phyloP scores from a whole-genome alignment of 1,139 yeast species.

The Blastobotrys buckinghamii region DNA sequence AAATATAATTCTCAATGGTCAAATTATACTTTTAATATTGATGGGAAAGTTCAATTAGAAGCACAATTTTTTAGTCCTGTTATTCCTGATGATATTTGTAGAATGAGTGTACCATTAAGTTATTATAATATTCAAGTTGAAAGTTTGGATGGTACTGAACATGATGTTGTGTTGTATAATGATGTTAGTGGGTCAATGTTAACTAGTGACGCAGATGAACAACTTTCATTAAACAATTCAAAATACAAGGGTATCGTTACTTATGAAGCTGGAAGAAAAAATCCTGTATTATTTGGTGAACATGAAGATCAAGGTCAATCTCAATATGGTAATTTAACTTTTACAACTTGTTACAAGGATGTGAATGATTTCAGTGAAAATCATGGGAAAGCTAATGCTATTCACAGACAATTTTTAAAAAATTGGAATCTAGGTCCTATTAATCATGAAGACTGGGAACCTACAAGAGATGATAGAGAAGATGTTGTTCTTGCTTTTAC shows the following conservation, averaged over 20 bases:
- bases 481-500: slow-evolving; percentile 7
- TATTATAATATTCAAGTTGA: slow-evolving; percentile 2
- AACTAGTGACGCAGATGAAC: neutral
- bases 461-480: neutral
- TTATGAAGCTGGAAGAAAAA: neutral
- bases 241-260: too few relatives aligned
- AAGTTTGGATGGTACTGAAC: neutral
- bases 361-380: neutral
- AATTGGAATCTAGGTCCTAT: neutral
- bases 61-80: slow-evolving; percentile 9
- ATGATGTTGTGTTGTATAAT: slow-evolving; percentile 1
- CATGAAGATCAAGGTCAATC: slow-evolving; percentile 4
- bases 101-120: slow-evolving; percentile 7
- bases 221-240: too few relatives aligned
- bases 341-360: neutral
- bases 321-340: slow-evolving; percentile 7
- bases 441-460: neutral
- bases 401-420: neutral
- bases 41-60: neutral
- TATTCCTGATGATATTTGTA: slow-evolving; percentile 1
- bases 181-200: slow-evolving; percentile 8
- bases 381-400: neutral
- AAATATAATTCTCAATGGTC: slow-evolving; percentile 8
- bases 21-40: slow-evolving; percentile 7
- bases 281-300: slow-evolving; percentile 4